phyloP scores from a whole-genome alignment of 1,284 basidiomycete genomes.

The Waitea zeae region DNA sequence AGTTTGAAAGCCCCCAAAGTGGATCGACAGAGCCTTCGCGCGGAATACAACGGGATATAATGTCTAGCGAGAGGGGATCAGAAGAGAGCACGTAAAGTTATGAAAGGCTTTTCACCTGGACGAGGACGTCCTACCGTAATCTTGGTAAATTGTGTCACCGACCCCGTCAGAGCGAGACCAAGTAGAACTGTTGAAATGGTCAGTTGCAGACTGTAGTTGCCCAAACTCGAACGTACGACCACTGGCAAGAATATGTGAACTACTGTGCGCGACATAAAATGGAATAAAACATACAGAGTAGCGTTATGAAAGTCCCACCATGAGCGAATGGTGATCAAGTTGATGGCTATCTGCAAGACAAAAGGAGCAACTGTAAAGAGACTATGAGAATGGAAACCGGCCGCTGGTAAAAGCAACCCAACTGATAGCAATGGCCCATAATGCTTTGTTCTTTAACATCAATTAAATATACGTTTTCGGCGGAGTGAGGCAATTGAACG shows the following conservation, averaged over 20 bases:
- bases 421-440: slow-evolving; percentile 59
- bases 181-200: slow-evolving; percentile 40
- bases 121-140: slow-evolving; percentile 82
- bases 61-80: slow-evolving; percentile 21
- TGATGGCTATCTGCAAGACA: slow-evolving; percentile 49
- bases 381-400: no score
- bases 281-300: slow-evolving; percentile 34
- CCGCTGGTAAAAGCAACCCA: no score
- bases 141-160: slow-evolving; percentile 77
- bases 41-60: slow-evolving; percentile 77
- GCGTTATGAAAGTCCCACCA: slow-evolving; percentile 85
- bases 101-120: slow-evolving; percentile 30
- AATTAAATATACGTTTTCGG: background rate
- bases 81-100: background rate
- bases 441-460: slow-evolving; percentile 24
- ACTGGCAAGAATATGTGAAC: background rate
- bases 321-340: slow-evolving; percentile 52
- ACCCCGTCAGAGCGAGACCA: slow-evolving; percentile 57
- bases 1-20: slow-evolving; percentile 56
- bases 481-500: slow-evolving; percentile 9
- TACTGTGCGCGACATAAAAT: slow-evolving; percentile 7
- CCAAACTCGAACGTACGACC: no score
- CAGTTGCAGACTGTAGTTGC: no score
- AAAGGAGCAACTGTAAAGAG: slow-evolving; percentile 53
- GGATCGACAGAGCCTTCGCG: slow-evolving; percentile 45